Evolutionary conservation across 2,329 filamentous ascomycete species (phyloP), one percentile per base, ranked within the genome.

Genomic region (Sphaerulina vaccinii): DNA sequence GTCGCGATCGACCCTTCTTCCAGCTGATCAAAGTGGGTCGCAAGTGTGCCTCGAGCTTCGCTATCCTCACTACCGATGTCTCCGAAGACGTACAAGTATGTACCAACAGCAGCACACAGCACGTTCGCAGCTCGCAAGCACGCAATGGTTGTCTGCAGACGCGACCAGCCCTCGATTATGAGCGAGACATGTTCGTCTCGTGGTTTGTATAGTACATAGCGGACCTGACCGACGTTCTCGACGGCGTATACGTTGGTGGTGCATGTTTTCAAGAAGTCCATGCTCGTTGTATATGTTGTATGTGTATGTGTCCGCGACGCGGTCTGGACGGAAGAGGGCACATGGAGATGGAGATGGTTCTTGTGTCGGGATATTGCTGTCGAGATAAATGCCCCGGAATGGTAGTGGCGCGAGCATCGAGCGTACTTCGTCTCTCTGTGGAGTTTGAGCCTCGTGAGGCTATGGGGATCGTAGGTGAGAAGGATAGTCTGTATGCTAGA

Each of bases 221-320:
- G 41, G n/a, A 55, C 56, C 29, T 50, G 36, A 11, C 39, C 36
- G 2, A 60, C 24, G 35, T 56, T 55, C 11, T 54, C 55, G 21
- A 67, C 51, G 15, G 56, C 51, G 40, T 68, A 59, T 39, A 67
- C 61, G 42, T 70, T 69, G 19, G 67, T 68, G 22, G 54, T 61
- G 60, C 67, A 70, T 36, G 55, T 50, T 51, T 63, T 68, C 45
- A 69, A 53, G 52, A 67, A 65, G 53, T 70, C 68, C 65, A 70
- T 70, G 52, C 55, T 55, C 38, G 47, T 32, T 39, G 35, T 16
- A 15, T 24, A 37, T 24, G n/a, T n/a, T n/a, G n/a, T n/a, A n/a
- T n/a, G n/a, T n/a, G n/a, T n/a, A n/a, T n/a, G n/a, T n/a, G 35
- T 55, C 48, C 42, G 40, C 23, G 39, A 41, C 45, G 39, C 21